phyloP scores from a whole-genome alignment of 106 monocot genomes.

The Gastrodia elata region DNA sequence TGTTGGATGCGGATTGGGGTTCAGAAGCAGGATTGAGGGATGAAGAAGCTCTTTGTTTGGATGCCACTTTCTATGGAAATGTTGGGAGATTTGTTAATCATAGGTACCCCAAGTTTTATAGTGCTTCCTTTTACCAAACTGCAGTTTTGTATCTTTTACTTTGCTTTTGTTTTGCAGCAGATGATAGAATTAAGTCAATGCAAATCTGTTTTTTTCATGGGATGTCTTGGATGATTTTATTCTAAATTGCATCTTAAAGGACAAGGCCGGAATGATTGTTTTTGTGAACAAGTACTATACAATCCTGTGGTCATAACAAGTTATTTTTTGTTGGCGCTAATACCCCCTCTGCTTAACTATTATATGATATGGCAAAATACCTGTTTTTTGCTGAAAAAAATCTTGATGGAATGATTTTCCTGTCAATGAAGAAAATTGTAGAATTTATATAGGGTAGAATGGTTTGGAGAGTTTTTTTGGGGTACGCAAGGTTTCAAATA shows the following conservation, averaged over 20 bases:
- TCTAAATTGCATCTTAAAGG: no score
- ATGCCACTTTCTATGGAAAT: constrained; percentile 94
- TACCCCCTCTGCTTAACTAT: background rate
- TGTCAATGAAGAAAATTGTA: no score
- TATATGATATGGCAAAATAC: background rate
- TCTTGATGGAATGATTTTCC: no score
- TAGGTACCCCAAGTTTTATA: constrained; percentile 37
- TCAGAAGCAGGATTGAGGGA: constrained; percentile 81
- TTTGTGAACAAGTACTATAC: background rate
- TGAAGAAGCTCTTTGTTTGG: constrained; percentile 91
- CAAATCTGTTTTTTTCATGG: background rate
- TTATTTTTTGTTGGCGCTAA: background rate
- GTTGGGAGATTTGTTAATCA: constrained; percentile 90
- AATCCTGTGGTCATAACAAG: background rate
- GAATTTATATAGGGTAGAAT: background rate
- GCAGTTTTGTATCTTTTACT: background rate
- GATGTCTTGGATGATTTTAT: background rate
- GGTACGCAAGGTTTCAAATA: no score
- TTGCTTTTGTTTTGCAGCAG: background rate
- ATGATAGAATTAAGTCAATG: background rate
- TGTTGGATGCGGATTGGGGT: constrained; percentile 84
- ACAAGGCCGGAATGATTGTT: background rate
- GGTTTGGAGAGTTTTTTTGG: background rate
- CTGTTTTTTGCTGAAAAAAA: background rate
- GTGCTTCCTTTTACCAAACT: background rate